phyloP scores from a whole-genome alignment of 2,329 filamentous ascomycete genomes.

The Sarocladium strictum region DNA sequence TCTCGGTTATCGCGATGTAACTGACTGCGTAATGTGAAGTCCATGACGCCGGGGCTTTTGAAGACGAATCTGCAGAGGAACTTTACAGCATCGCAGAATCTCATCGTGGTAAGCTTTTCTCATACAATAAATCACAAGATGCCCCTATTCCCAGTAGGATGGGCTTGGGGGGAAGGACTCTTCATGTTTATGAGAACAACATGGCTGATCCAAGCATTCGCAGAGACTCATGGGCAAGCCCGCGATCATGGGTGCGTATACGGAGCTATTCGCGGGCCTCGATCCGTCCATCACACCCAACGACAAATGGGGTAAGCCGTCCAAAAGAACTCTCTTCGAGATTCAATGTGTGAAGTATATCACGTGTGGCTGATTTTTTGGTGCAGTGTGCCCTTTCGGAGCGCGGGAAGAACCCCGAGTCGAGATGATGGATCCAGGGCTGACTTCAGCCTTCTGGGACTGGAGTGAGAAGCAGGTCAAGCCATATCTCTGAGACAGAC shows the following conservation, averaged over 20 bases:
- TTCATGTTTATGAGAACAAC: background rate
- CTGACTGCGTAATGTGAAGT: background rate
- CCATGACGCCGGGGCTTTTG: constrained; percentile 23
- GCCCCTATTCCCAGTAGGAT: too few relatives aligned
- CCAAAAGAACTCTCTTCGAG: too few relatives aligned
- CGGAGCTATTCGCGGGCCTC: constrained; percentile 34
- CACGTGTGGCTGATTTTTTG: background rate
- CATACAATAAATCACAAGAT: background rate
- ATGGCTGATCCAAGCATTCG: background rate
- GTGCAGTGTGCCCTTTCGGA: constrained; percentile 15
- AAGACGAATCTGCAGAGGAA: constrained; percentile 8
- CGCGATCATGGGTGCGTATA: constrained; percentile 31
- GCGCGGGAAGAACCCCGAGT: constrained; percentile 20
- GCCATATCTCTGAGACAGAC: constrained; percentile 5
- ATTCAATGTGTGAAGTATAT: too few relatives aligned
- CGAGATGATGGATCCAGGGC: constrained; percentile 23
- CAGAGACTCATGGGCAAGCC: constrained; percentile 14
- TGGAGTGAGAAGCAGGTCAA: constrained; percentile 28
- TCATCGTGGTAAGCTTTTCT: background rate
- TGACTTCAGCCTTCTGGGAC: constrained; percentile 24
- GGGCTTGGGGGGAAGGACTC: background rate
- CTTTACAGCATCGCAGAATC: constrained; percentile 1
- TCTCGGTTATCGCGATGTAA: too few relatives aligned
- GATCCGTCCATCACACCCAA: constrained; percentile 30
- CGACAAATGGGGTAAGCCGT: constrained; percentile 19